A percentile compares a stretch with the other conserved stretches of the same genome.
phyloP scores from a whole-genome alignment of 1,284 basidiomycete genomes.

The Rhodotorula sp. region DNA sequence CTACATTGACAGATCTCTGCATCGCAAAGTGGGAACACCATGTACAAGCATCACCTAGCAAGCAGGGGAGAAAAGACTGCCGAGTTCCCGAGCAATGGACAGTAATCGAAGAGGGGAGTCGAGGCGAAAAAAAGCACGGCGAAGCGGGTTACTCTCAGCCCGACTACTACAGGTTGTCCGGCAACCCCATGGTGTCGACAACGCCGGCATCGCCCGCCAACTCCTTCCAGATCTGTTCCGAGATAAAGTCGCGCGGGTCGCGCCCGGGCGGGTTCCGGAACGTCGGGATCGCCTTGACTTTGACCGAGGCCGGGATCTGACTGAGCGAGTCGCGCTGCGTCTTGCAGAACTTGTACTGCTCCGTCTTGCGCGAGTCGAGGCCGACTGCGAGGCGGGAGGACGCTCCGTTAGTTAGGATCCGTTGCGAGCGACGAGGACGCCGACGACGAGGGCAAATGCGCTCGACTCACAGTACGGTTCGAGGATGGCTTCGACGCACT shows the following conservation, averaged over 20 bases:
- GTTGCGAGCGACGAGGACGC: not conserved
- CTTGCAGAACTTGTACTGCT: not conserved
- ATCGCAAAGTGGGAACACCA: no score
- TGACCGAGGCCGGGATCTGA: not conserved
- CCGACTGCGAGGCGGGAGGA: not conserved
- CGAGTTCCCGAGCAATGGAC: no score
- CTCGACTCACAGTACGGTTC: constrained; percentile 1
- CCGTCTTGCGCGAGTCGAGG: not conserved
- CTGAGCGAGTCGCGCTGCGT: not conserved
- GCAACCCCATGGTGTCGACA: not conserved
- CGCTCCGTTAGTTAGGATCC: no score
- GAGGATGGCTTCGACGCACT: not conserved
- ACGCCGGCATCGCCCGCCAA: not conserved
- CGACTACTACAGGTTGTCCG: not conserved
- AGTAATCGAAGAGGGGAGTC: no score
- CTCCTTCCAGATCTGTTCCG: not conserved
- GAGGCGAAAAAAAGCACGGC: no score
- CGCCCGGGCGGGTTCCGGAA: not conserved
- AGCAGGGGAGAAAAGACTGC: no score
- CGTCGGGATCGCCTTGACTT: not conserved
- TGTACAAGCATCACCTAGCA: no score
- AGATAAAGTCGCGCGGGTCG: not conserved
- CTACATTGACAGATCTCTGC: no score
- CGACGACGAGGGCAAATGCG: not conserved
- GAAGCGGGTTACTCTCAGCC: no score